These are phyloP conservation scores for Leptosphaerulina australis DNA, from an alignment of 2,329 filamentous ascomycete genomes.

Conservation along the genomic window DNA sequence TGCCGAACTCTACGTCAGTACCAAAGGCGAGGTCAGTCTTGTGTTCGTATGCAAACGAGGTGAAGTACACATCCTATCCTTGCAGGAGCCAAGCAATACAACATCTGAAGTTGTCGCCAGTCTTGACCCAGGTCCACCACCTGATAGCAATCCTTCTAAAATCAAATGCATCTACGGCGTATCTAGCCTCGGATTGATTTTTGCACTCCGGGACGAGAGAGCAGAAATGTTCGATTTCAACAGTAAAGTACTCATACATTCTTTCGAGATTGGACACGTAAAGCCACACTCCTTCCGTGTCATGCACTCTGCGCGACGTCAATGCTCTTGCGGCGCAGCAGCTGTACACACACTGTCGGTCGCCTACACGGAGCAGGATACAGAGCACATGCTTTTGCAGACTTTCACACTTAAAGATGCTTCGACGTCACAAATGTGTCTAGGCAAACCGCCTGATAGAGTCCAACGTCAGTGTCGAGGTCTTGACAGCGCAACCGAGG, in stretches of 20 bases:
- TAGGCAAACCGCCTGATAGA: constrained; percentile 54
- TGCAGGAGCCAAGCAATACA: constrained; percentile 32
- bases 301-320: constrained; percentile 60
- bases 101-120: constrained; percentile 44
- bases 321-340: constrained; percentile 60
- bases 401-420: constrained; percentile 63
- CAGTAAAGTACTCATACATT: constrained; percentile 63
- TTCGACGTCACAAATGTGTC: constrained; percentile 61
- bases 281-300: constrained; percentile 65
- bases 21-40: constrained; percentile 38
- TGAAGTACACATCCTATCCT: constrained; percentile 42
- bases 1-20: constrained; percentile 35
- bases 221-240: constrained; percentile 67
- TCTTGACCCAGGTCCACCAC: constrained; percentile 44
- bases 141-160: constrained; percentile 50
- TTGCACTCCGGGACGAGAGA: constrained; percentile 63
- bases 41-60: constrained; percentile 44
- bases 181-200: constrained; percentile 63
- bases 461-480: constrained; percentile 41
- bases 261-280: constrained; percentile 65
- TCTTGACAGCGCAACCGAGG: constrained; percentile 54
- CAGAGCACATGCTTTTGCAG: constrained; percentile 68
- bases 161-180: constrained; percentile 65
- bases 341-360: constrained; percentile 69
- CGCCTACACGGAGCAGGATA: constrained; percentile 65